These are phyloP conservation scores for Bidens hawaiensis DNA, from an alignment of 140 eudicot species.

Conservation along the genomic window DNA sequence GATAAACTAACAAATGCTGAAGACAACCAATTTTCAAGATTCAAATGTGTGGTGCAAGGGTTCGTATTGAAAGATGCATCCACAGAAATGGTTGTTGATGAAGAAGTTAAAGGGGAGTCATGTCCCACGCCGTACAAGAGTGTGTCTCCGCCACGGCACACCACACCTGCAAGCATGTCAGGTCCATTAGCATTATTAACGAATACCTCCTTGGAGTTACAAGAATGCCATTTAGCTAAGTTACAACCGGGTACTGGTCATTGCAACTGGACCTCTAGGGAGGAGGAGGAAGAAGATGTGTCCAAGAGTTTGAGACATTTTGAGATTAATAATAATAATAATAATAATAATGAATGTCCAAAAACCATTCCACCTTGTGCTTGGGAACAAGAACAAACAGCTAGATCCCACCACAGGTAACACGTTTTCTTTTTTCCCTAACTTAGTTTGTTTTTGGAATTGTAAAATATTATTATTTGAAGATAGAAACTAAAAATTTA, in stretches of 20 bases:
- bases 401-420: too few relatives aligned
- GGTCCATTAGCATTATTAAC: constrained; percentile 51
- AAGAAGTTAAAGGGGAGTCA: too few relatives aligned
- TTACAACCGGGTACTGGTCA: constrained; percentile 25
- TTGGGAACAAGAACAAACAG: constrained; percentile 74
- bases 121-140: constrained; percentile 8
- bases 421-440: too few relatives aligned
- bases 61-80: constrained; percentile 34
- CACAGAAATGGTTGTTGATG: too few relatives aligned
- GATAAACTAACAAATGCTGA: constrained; percentile 62
- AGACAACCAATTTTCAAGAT: constrained; percentile 27
- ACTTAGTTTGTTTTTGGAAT: too few relatives aligned
- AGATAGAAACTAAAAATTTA: too few relatives aligned
- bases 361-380: constrained; percentile 47
- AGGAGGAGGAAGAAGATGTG: constrained; percentile 84
- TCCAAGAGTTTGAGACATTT: constrained; percentile 84
- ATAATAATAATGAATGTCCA: too few relatives aligned
- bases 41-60: constrained; percentile 52
- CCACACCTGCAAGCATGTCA: constrained; percentile 60
- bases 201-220: constrained; percentile 41
- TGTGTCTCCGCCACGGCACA: constrained; percentile 50
- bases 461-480: too few relatives aligned
- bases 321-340: too few relatives aligned
- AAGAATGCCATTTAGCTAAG: constrained; percentile 65
- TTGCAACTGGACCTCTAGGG: constrained; percentile 73